Evolutionary conservation across 148 eudicot species (phyloP).

Genomic region (Nepenthes gracilis): DNA sequence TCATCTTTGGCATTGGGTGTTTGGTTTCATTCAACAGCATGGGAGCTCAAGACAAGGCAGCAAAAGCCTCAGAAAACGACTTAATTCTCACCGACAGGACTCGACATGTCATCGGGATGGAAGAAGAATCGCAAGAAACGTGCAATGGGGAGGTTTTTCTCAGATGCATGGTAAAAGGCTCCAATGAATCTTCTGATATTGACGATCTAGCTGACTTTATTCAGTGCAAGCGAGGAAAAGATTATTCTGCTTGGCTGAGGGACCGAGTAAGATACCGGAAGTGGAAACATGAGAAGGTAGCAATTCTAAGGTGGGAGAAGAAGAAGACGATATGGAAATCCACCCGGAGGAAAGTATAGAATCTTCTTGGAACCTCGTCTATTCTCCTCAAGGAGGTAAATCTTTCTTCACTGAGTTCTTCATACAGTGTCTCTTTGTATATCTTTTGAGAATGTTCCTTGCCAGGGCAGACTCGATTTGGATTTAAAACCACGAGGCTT

Average conservation of each 20-base stretch:
- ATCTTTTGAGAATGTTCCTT: too few relatives aligned
- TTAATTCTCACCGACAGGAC: slow-evolving; percentile 1
- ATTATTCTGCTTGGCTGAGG: slow-evolving; percentile 47
- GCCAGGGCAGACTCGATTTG: too few relatives aligned
- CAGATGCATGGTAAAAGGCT: slow-evolving; percentile 10
- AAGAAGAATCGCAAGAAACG: slow-evolving; percentile 30
- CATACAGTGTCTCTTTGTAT: too few relatives aligned
- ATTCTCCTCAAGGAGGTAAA: too few relatives aligned
- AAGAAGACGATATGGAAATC: slow-evolving; percentile 37
- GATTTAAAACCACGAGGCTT: too few relatives aligned
- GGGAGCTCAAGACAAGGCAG: slow-evolving; percentile 7
- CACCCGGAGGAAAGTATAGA: too few relatives aligned
- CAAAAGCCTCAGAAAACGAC: slow-evolving; percentile 8
- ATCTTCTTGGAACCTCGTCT: too few relatives aligned
- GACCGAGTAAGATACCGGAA: slow-evolving; percentile 19
- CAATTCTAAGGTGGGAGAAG: slow-evolving; percentile 24
- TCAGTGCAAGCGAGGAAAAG: slow-evolving; percentile 52
- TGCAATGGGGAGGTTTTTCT: slow-evolving; percentile 44
- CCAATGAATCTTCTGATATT: slow-evolving; percentile 13
- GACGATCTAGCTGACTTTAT: slow-evolving; percentile 57
- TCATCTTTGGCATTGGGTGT: too few relatives aligned
- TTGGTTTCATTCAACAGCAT: too few relatives aligned
- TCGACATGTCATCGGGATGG: slow-evolving; percentile 12
- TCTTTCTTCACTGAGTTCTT: too few relatives aligned
- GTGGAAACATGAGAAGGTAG: slow-evolving; percentile 28